A percentile compares a stretch with the other conserved stretches of the same genome.
phyloP scores from a whole-genome alignment of 495 filamentous ascomycete species.

The Xylaria cubensis region DNA sequence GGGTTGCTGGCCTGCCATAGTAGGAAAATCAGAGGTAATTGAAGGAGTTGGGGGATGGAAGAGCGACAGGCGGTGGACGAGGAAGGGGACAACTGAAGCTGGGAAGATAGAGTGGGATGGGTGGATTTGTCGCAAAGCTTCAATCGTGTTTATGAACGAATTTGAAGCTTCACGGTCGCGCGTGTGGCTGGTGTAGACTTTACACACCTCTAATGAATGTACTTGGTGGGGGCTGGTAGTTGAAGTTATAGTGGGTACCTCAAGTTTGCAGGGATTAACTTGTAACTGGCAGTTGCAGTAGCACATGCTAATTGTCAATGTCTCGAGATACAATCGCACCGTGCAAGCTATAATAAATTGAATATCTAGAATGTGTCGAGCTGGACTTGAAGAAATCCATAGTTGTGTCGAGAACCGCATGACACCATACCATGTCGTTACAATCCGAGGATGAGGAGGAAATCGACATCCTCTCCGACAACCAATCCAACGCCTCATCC shows the following conservation, averaged over 20 bases:
- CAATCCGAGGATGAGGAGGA: slow-evolving; percentile 62
- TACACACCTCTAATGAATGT: too few relatives aligned
- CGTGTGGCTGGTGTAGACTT: background rate
- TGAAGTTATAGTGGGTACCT: background rate
- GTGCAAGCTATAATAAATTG: background rate
- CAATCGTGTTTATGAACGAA: background rate
- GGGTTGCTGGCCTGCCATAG: slow-evolving; percentile 39
- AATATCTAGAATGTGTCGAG: background rate
- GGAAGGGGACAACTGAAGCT: background rate
- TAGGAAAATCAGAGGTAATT: background rate
- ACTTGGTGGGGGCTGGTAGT: background rate
- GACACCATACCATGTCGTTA: slow-evolving; percentile 45
- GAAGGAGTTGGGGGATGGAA: background rate
- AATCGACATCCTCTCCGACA: slow-evolving; percentile 47
- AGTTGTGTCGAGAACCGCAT: background rate
- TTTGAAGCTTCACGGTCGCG: slow-evolving; percentile 13
- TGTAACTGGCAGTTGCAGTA: background rate
- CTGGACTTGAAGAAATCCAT: background rate
- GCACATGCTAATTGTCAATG: background rate
- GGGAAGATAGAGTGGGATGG: background rate
- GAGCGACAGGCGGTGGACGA: background rate
- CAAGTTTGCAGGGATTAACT: background rate
- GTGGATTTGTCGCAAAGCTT: slow-evolving; percentile 7
- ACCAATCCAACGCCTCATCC: slow-evolving; percentile 41
- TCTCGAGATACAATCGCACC: background rate